Conservation (phyloP, 768 basidiomycete species). For the Tylopilus intermedius region DNA sequence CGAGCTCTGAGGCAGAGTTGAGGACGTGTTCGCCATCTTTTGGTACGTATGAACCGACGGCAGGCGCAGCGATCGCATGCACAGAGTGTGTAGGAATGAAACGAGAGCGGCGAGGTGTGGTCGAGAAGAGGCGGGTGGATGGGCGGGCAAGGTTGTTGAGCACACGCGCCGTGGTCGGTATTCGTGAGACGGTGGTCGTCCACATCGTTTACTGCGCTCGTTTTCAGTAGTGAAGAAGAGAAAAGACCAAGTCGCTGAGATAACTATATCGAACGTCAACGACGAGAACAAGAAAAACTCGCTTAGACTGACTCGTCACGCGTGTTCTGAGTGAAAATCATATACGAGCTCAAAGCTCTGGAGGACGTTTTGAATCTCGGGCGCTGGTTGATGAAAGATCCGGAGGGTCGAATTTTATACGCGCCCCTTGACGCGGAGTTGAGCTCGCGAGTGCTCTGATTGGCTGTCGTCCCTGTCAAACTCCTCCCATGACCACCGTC, state of each 20-base stretch:
- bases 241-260: constrained; percentile 31
- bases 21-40: constrained; percentile 71
- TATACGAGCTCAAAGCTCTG: constrained; percentile 23
- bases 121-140: constrained; percentile 47
- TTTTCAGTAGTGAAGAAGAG: constrained; percentile 19
- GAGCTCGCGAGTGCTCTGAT: not conserved
- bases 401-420: not conserved
- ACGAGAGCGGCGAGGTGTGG: constrained; percentile 33
- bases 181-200: constrained; percentile 1
- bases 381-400: not conserved
- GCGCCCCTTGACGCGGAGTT: no score
- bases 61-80: constrained; percentile 68
- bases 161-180: constrained; percentile 12
- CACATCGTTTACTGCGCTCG: not conserved
- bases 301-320: constrained; percentile 32
- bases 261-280: constrained; percentile 18
- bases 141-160: constrained; percentile 18
- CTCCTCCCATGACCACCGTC: no score
- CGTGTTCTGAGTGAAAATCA: constrained; percentile 31
- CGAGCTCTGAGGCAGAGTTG: constrained; percentile 92
- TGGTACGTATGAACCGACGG: constrained; percentile 63
- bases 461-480: not conserved
- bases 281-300: not conserved
- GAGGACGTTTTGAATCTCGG: not conserved
- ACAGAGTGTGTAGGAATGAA: constrained; percentile 48